phyloP scores from a whole-genome alignment of 1,284 basidiomycete genomes.

The Moniliophthora roreri region DNA sequence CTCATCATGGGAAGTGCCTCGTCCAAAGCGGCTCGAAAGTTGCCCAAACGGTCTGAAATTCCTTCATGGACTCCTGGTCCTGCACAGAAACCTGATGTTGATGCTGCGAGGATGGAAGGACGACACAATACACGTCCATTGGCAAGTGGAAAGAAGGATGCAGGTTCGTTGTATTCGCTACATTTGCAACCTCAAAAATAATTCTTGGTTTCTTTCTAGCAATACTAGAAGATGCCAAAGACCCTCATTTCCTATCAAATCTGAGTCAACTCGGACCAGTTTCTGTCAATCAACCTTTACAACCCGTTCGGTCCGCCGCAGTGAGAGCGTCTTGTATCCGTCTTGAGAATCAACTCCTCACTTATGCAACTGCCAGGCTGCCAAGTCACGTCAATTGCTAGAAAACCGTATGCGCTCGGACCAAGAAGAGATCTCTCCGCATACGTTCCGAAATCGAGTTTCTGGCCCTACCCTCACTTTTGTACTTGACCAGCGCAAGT shows the following conservation, averaged over 20 bases:
- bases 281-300: constrained; percentile 66
- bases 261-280: constrained; percentile 73
- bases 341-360: not conserved
- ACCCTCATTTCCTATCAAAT: constrained; percentile 78
- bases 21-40: constrained; percentile 65
- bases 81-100: constrained; percentile 43
- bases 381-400: constrained; percentile 45
- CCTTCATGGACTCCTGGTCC: constrained; percentile 58
- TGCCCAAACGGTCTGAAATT: constrained; percentile 52
- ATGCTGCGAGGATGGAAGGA: constrained; percentile 14
- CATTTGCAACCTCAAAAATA: not conserved
- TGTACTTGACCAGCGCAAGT: constrained; percentile 70
- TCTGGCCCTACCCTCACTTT: constrained; percentile 56
- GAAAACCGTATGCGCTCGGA: constrained; percentile 56
- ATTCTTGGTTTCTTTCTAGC: constrained; percentile 36
- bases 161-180: constrained; percentile 36
- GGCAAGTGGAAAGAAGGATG: constrained; percentile 55
- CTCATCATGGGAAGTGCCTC: constrained; percentile 63
- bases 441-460: constrained; percentile 45
- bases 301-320: constrained; percentile 55
- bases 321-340: not conserved
- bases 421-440: constrained; percentile 42
- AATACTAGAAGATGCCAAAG: constrained; percentile 66
- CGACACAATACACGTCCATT: constrained; percentile 20
- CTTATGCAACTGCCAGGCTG: constrained; percentile 23